Base-by-base conservation (phyloP, 2,329 filamentous ascomycete genomes). In the Aspergillus texensis region DNA sequence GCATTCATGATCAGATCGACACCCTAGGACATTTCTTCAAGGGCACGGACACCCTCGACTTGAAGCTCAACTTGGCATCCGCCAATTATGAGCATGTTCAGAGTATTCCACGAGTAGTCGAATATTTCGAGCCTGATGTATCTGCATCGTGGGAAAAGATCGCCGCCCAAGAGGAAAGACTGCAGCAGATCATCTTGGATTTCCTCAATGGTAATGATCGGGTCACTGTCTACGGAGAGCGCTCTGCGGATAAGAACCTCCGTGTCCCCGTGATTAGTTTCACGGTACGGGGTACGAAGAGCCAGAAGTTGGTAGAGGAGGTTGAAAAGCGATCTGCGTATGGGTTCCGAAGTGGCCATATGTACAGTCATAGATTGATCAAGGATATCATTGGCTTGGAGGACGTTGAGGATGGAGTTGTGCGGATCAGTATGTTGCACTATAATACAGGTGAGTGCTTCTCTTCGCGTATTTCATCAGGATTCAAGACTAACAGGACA, bases 11-110 rank as follows among this genome's bases (percentile, higher is more conserved):
- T 19, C 75, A 83, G 55, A 80, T 93, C 60, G 78, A 78, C 5
- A 85, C 87, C 0, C 75, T 89, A 0, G 85, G 86, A 0, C 90
- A 92, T 72, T 91, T 85, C 78, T 93, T 93, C 81, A 91, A 91
- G 70, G 74, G 79, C 10, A 70, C 71, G 3, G 77, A 80, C 6
- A 87, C 86, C 0, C 80, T 94, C 0, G 84, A 88, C 66, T 81
- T 91, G 48, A 91, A 91, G 73, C 80, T 93, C 8, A 89, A 86
- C 1, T 83, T 92, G 1, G 89, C 90, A 0, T 90, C 83, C 0
- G 86, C 86, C 4, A 90, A 85, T 77, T 93, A 94, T 74, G 91
- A 94, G 76, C 82, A 91, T 24, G 83, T 88, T 0, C 84, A 88
- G 43, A 81, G 84, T 0, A 82, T 94, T 14, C 87, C 90, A 0